Evolutionary conservation across 2,329 filamentous ascomycete species (phyloP), one percentile per base, ranked within the genome.

Genomic region (Dryadomyces quercivorus): DNA sequence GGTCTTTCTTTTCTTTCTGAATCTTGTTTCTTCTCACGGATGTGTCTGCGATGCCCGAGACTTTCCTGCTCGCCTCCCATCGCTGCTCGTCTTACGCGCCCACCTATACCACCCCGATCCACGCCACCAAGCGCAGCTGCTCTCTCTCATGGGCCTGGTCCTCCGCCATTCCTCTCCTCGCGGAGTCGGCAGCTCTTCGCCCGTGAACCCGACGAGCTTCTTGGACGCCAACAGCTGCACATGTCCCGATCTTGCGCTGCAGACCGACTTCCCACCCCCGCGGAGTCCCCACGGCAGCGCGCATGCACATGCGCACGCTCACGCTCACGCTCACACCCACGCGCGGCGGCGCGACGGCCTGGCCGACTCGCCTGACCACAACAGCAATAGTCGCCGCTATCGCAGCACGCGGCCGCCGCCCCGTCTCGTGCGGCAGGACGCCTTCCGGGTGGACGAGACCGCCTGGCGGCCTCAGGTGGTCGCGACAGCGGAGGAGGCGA

Each of bases 351-450:
- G 8, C 26, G 26, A 31, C 8, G 26, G 4, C 26, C 8, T 31
- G 4, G 36, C 12, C 10, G 36, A 40, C 4, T 4, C 36, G 6
- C 10, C 36, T 3, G 12, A 8, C 36, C 5, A 40, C 36, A 40
- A 40, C 12, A 40, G 10, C 10, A 40, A 40, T 16, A 16, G 36
- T 16, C 36, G 36, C 36, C 36, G 36, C 4, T 40, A 8, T 16
- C 36, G 36, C 36, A 40, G 36, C 36, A 40, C 36, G 12, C 36
- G 36, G 36, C 36, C 5, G 12, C 36, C 36, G 36, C 47, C 73
- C 2, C 68, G 67, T 1, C 66, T 76, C 21, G 72, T 74, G 58
- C 65, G 74, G 10, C 69, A 76, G 59, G 72, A 74, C 46, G 74
- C 74, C 6, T 76, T 76, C 44, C 65, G 69, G 47, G 71, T 73